Evolutionary conservation across 257 asterid species (phyloP), one percentile per base, ranked within the genome.

Genomic region (Nicotiana attenuata): DNA sequence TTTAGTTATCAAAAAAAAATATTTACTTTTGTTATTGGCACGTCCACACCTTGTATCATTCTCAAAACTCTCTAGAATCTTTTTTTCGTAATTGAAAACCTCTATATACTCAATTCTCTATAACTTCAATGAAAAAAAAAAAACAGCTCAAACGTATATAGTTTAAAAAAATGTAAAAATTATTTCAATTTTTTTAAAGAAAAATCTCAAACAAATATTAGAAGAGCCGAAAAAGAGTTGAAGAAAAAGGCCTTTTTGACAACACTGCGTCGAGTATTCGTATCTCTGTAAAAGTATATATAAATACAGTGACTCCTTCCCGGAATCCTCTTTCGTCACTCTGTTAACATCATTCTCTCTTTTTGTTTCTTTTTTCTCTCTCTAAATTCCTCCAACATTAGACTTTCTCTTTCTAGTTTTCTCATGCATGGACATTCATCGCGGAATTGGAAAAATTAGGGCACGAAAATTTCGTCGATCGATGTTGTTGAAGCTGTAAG

Each of bases 401-500:
- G 73, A 69, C 76, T 82, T 31, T 73, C 88, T 86, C 88, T 87
- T 85, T 85, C 88, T 53, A 53, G 19, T 26, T 76, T 55, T 71
- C 85, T 84, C 80, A 63, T 92, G 96, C 93, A 92, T 89, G 94
- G 88, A 80, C 84, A 82, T 73, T 85, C 83, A 82, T 83, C 81
- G 87, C 85, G 83, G 38, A 89, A 68, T 84, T 67, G 60, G 82
- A 52, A 71, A 76, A 84, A 85, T 87, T 92, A 94, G 97, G 94
- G 91, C 83, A 81, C 76, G 64, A 17, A 1, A 68, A 53, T 80
- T 47, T 24, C 17, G 22, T 63, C 81, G 76, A 78, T 81, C 84
- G 83, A 35, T 78, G 76, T 73, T 80, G 77, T 56, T 31, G 65
- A 84, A 47, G 75, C 77, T 80, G 73, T 77, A 35, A 73, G 22